These are phyloP conservation scores for Xylariomycetidae sp. DNA, from an alignment of 2,329 filamentous ascomycete genomes.

Conservation along the genomic window DNA sequence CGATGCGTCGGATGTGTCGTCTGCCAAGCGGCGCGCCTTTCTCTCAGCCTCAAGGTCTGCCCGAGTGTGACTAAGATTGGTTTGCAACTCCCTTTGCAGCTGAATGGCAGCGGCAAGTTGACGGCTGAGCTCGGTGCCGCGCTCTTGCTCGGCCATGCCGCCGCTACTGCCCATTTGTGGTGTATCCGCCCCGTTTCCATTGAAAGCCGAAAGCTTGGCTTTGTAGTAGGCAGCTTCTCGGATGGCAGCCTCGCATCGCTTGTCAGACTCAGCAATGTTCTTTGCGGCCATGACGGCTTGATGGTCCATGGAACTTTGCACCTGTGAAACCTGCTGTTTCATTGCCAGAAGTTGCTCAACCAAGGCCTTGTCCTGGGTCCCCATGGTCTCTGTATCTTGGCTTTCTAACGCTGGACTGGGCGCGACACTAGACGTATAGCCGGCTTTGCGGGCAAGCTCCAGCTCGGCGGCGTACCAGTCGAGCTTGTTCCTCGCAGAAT, in stretches of 20 bases:
- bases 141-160: constrained; percentile 49
- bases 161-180: constrained; percentile 54
- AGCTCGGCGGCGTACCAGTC: constrained; percentile 97
- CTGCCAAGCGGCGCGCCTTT: constrained; percentile 73
- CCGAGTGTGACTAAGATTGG: constrained; percentile 62
- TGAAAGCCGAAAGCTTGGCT: constrained; percentile 78
- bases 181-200: constrained; percentile 55
- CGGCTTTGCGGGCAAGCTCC: constrained; percentile 82
- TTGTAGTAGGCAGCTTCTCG: constrained; percentile 93
- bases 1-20: constrained; percentile 78
- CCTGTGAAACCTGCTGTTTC: constrained; percentile 80
- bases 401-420: constrained; percentile 71
- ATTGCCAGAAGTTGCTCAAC: constrained; percentile 90
- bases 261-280: constrained; percentile 88
- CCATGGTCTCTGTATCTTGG: constrained; percentile 70
- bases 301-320: constrained; percentile 83
- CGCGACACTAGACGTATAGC: constrained; percentile 69
- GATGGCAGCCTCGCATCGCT: constrained; percentile 89
- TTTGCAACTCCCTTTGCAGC: constrained; percentile 72
- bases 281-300: constrained; percentile 81
- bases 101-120: constrained; percentile 79
- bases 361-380: constrained; percentile 85
- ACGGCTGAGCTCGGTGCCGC: constrained; percentile 67
- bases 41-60: constrained; percentile 75
- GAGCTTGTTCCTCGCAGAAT: constrained; percentile 76